Base-by-base conservation (phyloP, 495 filamentous ascomycete genomes). In the Talaromyces adpressus region DNA sequence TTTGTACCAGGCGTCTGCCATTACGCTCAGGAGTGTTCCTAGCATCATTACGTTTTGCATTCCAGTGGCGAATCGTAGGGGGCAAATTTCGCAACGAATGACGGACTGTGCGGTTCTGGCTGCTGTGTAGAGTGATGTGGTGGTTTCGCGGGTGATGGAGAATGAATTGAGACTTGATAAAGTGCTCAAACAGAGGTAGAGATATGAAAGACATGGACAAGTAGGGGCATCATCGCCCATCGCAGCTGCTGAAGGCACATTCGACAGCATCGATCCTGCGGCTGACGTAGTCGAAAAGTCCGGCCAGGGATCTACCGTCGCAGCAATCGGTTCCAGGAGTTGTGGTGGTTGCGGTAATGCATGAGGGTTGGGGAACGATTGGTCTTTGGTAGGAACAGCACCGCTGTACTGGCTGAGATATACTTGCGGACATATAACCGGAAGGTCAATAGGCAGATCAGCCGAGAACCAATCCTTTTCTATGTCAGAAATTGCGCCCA, bases 1-100 rank as follows among this genome's bases (percentile, higher is more conserved):
- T 8, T 75, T 73, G 5, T 77, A 66, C 79, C 79, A 91, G 3
- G 82, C 77, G 69, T 87, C 81, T 20, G 84, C 84, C 30, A 87
- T 76, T 12, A 85, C 82, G 20, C 84, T 86, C 22, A 91, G 75
- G 8, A 90, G 75, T 0, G 86, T 84, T 6, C 82, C 86, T 11
- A 87, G 81, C 61, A 88, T 81, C 86, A 89, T 89, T 45, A 86
- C 78, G 67, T 83, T 89, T 63, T 89, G 87, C 18, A 84, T 65
- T 8, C 73, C 75, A 1, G 77, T 77, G 25, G 76, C 69, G 29
- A 79, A 81, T 29, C 71, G 70, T 39, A 78, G 75, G 16, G 81
- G 81, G 67, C 88, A 91, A 16, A 74, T 65, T 45, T 76, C 69
- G 70, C 88, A 91, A 68, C 81, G 79, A 57, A 89, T 79, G n/a